A percentile compares a stretch with the other conserved stretches of the same genome.
These are phyloP conservation scores for Stemphylium beticola DNA, from an alignment of 2,329 filamentous ascomycete species.

Conservation along the genomic window DNA sequence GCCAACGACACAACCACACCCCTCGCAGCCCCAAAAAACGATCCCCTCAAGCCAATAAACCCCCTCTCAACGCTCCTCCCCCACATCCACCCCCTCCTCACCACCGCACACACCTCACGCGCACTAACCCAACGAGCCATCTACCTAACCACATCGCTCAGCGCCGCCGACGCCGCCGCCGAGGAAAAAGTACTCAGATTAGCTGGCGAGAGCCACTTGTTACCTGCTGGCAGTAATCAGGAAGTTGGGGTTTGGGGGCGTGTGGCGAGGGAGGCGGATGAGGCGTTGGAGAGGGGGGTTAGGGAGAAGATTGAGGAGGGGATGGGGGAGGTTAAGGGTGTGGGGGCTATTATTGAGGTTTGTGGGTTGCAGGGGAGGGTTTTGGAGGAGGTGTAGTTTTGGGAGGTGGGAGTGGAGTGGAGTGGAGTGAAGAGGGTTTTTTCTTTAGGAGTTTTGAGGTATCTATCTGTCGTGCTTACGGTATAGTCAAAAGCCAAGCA, in stretches of 20 bases:
- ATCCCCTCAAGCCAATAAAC: background rate
- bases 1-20: background rate
- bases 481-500: too few relatives aligned
- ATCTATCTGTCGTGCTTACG: too few relatives aligned
- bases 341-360: constrained; percentile 36
- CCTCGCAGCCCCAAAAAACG: constrained; percentile 9
- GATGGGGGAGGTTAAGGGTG: constrained; percentile 30
- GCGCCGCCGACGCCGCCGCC: constrained; percentile 37
- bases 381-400: constrained; percentile 1
- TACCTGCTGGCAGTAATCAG: constrained; percentile 42
- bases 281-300: constrained; percentile 24
- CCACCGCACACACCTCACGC: constrained; percentile 34
- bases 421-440: background rate
- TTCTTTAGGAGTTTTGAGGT: background rate
- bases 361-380: constrained; percentile 36
- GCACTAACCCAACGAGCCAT: constrained; percentile 43
- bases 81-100: constrained; percentile 37
- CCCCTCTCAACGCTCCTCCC: constrained; percentile 39
- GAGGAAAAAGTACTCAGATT: constrained; percentile 40
- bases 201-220: constrained; percentile 48
- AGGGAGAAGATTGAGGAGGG: constrained; percentile 28
- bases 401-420: too few relatives aligned
- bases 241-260: constrained; percentile 36
- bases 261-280: constrained; percentile 29
- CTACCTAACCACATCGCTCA: constrained; percentile 43